Percentiles rank a stretch among this genome's conserved stretches.
phyloP scores from a whole-genome alignment of 495 filamentous ascomycete species.

The Parathielavia appendiculata region DNA sequence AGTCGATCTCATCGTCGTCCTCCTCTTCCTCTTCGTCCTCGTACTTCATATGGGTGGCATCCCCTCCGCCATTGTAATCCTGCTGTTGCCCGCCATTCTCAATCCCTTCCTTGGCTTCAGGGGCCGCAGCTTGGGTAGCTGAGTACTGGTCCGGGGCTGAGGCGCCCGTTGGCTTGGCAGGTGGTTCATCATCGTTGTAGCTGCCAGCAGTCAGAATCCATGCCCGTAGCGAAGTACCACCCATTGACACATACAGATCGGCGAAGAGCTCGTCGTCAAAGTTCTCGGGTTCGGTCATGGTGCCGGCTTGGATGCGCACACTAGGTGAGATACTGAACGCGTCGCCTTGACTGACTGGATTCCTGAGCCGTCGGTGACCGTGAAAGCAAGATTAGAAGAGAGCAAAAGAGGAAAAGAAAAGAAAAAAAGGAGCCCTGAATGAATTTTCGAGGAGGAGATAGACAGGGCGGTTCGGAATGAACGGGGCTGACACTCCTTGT shows the following conservation, averaged over 20 bases:
- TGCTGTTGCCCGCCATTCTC: slow-evolving; percentile 30
- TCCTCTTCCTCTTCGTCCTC: slow-evolving; percentile 56
- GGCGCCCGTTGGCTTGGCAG: slow-evolving; percentile 39
- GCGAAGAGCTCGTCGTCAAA: slow-evolving; percentile 98
- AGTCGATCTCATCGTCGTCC: slow-evolving; percentile 63
- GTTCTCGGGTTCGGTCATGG: slow-evolving; percentile 82
- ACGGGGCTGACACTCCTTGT: not conserved
- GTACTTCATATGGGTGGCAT: slow-evolving; percentile 43
- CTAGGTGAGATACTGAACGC: not conserved
- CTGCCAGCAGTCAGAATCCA: slow-evolving; percentile 41
- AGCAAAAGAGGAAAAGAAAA: not conserved
- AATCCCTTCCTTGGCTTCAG: slow-evolving; percentile 48
- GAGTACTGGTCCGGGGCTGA: slow-evolving; percentile 32
- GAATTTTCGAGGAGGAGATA: too few species aligned
- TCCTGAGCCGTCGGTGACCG: not conserved
- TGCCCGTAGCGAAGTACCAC: not conserved
- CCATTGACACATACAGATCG: slow-evolving; percentile 70
- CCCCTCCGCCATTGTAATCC: slow-evolving; percentile 34
- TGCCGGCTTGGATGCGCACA: slow-evolving; percentile 9
- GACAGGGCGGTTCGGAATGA: too few species aligned
- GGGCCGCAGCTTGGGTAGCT: slow-evolving; percentile 22
- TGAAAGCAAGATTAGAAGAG: not conserved
- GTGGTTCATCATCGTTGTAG: slow-evolving; percentile 78
- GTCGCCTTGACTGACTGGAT: not conserved
- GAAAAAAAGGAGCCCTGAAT: not conserved